phyloP scores from a whole-genome alignment of 257 asterid species.

The Solanum stenotomum region DNA sequence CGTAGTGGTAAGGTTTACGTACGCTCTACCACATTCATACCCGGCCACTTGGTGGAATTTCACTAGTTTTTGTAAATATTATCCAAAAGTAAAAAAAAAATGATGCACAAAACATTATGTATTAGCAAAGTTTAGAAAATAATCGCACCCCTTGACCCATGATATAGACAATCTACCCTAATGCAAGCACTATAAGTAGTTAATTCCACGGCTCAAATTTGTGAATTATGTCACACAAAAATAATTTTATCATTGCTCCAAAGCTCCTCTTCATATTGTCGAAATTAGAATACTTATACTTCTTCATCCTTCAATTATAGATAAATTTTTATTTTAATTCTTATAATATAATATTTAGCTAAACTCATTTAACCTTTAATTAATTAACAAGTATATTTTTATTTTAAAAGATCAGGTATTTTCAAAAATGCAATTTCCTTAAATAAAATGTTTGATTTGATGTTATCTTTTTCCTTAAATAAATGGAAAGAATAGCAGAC shows the following conservation, averaged over 20 bases:
- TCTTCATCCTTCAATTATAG: background rate
- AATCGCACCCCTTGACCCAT: background rate
- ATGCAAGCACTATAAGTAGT: background rate
- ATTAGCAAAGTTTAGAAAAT: background rate
- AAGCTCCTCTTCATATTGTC: background rate
- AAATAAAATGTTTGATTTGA: background rate
- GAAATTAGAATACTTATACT: background rate
- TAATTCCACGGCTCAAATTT: background rate
- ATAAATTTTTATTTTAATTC: background rate
- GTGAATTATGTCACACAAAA: background rate
- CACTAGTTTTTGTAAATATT: background rate
- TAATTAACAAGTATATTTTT: background rate
- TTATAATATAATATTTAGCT: background rate
- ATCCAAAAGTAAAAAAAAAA: background rate
- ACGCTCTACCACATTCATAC: background rate
- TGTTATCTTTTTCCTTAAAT: background rate
- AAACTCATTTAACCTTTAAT: background rate
- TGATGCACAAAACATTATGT: background rate
- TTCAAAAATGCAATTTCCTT: background rate
- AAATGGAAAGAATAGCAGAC: background rate
- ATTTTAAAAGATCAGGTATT: background rate
- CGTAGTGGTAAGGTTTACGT: background rate
- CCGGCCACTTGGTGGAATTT: background rate
- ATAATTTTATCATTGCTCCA: background rate
- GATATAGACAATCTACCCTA: background rate